Conservation (phyloP, 306 rosid species). For the Lagenaria siceraria region DNA sequence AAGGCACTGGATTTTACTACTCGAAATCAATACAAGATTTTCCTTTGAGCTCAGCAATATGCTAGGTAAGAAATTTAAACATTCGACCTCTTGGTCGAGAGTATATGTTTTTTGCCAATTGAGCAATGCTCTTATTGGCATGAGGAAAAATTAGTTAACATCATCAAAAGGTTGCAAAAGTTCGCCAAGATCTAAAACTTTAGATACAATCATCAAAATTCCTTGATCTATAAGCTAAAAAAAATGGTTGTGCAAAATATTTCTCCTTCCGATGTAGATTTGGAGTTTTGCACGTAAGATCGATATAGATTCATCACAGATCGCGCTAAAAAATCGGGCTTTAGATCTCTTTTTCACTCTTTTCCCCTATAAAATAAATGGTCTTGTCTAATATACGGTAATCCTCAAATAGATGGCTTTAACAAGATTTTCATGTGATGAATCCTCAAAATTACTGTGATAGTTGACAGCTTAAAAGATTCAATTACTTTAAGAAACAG, state of each 20-base stretch:
- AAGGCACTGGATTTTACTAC: neutral
- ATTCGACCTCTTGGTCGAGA: too few relatives aligned
- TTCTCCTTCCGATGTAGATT: neutral
- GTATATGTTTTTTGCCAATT: too few relatives aligned
- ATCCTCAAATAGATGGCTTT: neutral
- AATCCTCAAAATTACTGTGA: neutral
- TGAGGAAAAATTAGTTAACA: neutral
- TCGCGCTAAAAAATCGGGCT: neutral
- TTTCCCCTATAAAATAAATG: neutral
- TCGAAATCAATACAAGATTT: neutral
- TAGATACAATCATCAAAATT: neutral
- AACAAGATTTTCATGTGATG: neutral
- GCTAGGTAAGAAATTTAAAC: too few relatives aligned
- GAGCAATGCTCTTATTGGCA: too few relatives aligned
- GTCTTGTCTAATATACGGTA: neutral
- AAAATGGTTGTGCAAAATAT: neutral
- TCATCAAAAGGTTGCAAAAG: neutral
- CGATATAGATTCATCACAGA: neutral
- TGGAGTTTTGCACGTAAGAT: neutral
- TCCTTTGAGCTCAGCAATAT: too few relatives aligned
- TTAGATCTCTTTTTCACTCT: neutral
- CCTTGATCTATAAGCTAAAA: neutral
- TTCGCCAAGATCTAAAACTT: too few relatives aligned
- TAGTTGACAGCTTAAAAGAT: neutral
- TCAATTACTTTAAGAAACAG: neutral